Evolutionary conservation across 306 rosid genomes (phyloP).

Genomic region (Cotoneaster glaucophyllus): DNA sequence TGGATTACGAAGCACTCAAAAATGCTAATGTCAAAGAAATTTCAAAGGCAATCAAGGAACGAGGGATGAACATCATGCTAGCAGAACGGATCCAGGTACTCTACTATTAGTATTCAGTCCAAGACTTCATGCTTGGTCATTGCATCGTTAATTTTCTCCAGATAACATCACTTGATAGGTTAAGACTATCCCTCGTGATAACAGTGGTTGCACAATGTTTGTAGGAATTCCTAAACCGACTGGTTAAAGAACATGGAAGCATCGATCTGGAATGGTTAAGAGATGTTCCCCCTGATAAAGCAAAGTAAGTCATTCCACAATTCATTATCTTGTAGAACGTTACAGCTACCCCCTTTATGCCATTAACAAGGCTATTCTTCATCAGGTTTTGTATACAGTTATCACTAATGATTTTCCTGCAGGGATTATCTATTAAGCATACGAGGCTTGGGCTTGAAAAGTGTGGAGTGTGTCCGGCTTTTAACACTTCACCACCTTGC

Average conservation of each 20-base stretch:
- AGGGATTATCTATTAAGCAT: constrained; percentile 84
- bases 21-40: constrained; percentile 52
- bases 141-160: neutral
- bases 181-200: neutral
- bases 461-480: constrained; percentile 94
- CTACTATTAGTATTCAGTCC: neutral
- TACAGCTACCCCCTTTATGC: too few species aligned
- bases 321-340: too few species aligned
- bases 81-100: constrained; percentile 87
- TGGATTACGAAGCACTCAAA: constrained; percentile 81
- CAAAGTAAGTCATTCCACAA: constrained; percentile 49
- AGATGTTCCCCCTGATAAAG: constrained; percentile 79
- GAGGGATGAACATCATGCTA: constrained; percentile 93
- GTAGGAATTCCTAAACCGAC: constrained; percentile 77
- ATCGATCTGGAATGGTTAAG: constrained; percentile 93
- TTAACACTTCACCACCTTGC: constrained; percentile 91
- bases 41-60: constrained; percentile 54
- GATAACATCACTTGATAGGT: neutral
- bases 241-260: constrained; percentile 80
- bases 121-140: neutral
- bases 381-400: neutral
- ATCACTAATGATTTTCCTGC: constrained; percentile 20
- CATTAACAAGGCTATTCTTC: too few species aligned
- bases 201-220: constrained; percentile 13
- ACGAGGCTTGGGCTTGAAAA: constrained; percentile 83